These are phyloP conservation scores for Dichotomocladium elegans DNA, from an alignment of 371 early-diverging fungal genomes.

Conservation along the genomic window DNA sequence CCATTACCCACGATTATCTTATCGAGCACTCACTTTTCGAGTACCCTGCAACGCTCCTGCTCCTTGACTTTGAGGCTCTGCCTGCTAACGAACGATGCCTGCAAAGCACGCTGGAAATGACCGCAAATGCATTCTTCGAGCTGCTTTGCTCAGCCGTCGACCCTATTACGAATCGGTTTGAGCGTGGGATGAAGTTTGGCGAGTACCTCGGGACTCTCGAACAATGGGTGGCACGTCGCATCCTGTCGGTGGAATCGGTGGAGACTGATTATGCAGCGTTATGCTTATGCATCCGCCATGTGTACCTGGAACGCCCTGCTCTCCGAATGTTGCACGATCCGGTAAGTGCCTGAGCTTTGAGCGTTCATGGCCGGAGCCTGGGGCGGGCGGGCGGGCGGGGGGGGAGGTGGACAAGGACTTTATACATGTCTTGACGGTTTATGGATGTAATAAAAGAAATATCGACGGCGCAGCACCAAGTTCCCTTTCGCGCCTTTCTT, in stretches of 20 bases:
- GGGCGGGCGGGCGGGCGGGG: too few species aligned
- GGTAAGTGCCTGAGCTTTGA: constrained; percentile 31
- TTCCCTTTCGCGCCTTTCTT: constrained; percentile 48
- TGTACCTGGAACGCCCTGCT: constrained; percentile 37
- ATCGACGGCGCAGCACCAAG: constrained; percentile 45
- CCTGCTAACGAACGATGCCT: too few species aligned
- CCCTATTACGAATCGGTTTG: too few species aligned
- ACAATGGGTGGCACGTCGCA: constrained; percentile 20
- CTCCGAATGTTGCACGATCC: constrained; percentile 47
- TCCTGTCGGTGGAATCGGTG: constrained; percentile 13
- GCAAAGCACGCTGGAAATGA: background rate
- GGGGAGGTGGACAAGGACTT: background rate
- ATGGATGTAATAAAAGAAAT: constrained; percentile 28
- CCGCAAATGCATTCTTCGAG: constrained; percentile 23
- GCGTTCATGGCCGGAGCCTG: too few species aligned
- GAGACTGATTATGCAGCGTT: constrained; percentile 38
- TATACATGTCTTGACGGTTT: background rate
- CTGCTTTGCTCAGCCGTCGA: constrained; percentile 29
- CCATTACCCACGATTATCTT: constrained; percentile 15
- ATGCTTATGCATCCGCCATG: constrained; percentile 30
- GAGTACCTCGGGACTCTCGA: too few species aligned
- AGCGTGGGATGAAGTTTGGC: too few species aligned
- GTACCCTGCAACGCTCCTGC: constrained; percentile 15
- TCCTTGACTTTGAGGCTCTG: too few species aligned
- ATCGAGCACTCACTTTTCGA: constrained; percentile 30